A percentile compares a stretch with the other conserved stretches of the same genome.
Conservation (phyloP, 768 basidiomycete species). For the Lentinula sp. region DNA sequence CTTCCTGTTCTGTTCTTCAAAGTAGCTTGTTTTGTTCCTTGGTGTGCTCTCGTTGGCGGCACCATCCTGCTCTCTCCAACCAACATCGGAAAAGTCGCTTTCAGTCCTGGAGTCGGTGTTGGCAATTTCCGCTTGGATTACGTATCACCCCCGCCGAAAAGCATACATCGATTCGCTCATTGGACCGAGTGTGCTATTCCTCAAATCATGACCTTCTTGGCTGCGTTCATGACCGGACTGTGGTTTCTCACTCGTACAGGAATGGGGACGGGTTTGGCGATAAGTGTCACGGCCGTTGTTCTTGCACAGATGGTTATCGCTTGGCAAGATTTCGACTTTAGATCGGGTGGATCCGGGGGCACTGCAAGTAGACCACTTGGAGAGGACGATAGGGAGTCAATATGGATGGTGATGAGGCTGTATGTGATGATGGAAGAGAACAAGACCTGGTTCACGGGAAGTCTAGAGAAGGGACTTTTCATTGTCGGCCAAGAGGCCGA, state of each 20-base stretch:
- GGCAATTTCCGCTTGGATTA: slow-evolving; percentile 10
- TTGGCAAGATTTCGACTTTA: slow-evolving; percentile 29
- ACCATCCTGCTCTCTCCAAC: slow-evolving; percentile 31
- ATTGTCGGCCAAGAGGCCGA: neutral
- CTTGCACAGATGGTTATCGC: slow-evolving; percentile 22
- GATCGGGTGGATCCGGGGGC: neutral
- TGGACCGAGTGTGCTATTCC: slow-evolving; percentile 32
- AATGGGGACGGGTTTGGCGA: slow-evolving; percentile 1
- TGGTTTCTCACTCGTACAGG: slow-evolving; percentile 12
- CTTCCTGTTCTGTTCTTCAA: slow-evolving; percentile 17
- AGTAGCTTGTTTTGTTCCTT: slow-evolving; percentile 32
- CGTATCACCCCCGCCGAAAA: slow-evolving; percentile 14
- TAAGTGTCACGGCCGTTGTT: slow-evolving; percentile 19
- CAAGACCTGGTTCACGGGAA: slow-evolving; percentile 1
- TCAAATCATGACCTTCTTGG: slow-evolving; percentile 31
- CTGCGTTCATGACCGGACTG: slow-evolving; percentile 19
- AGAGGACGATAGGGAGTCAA: slow-evolving; percentile 4
- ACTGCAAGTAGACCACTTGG: neutral
- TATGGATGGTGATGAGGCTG: neutral
- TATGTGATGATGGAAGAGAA: neutral
- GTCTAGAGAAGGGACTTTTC: neutral
- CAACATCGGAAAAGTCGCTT: slow-evolving; percentile 29
- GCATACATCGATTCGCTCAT: slow-evolving; percentile 34
- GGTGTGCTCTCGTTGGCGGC: slow-evolving; percentile 39
- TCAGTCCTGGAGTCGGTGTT: slow-evolving; percentile 19